Percentiles rank a stretch among this genome's conserved stretches.
Conservation (phyloP, 345 rosid genomes). For the Aurinia saxatilis region DNA sequence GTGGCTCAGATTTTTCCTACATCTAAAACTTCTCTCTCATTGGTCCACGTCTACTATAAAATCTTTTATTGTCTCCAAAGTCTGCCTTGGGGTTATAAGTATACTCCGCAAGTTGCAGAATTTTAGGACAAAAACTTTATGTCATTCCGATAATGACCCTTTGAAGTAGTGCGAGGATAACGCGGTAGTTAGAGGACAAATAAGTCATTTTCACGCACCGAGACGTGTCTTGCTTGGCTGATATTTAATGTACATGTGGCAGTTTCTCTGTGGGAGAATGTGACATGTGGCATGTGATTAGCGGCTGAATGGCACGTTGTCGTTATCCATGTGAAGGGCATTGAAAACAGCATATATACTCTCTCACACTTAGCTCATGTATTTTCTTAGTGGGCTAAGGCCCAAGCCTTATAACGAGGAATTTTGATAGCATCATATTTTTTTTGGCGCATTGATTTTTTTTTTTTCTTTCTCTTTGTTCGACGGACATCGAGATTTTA, state of each 20-base stretch:
- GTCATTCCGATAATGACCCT: slow-evolving; percentile 20
- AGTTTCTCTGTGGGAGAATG: slow-evolving; percentile 7
- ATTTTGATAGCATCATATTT: not conserved
- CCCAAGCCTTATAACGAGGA: not conserved
- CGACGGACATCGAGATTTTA: not conserved
- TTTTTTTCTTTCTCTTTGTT: not conserved
- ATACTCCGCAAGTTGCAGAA: slow-evolving; percentile 16
- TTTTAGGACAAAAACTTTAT: not conserved
- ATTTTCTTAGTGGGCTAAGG: slow-evolving; percentile 4
- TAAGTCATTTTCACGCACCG: not conserved
- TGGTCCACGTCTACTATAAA: slow-evolving; percentile 16
- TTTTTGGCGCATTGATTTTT: not conserved
- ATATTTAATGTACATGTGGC: slow-evolving; percentile 11
- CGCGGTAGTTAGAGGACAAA: not conserved
- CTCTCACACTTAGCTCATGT: not conserved
- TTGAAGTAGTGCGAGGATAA: not conserved
- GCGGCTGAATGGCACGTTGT: slow-evolving; percentile 23
- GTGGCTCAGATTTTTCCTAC: too few relatives aligned
- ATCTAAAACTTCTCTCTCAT: slow-evolving; percentile 19
- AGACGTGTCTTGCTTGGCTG: slow-evolving; percentile 23
- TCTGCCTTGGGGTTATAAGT: not conserved
- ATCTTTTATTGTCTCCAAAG: slow-evolving; percentile 13
- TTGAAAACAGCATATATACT: not conserved
- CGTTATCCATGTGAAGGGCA: not conserved
- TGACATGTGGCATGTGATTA: slow-evolving; percentile 9